A percentile compares a stretch with the other conserved stretches of the same genome.
phyloP scores from a whole-genome alignment of 2,329 filamentous ascomycete genomes.

The Fragosphaeria purpurea region DNA sequence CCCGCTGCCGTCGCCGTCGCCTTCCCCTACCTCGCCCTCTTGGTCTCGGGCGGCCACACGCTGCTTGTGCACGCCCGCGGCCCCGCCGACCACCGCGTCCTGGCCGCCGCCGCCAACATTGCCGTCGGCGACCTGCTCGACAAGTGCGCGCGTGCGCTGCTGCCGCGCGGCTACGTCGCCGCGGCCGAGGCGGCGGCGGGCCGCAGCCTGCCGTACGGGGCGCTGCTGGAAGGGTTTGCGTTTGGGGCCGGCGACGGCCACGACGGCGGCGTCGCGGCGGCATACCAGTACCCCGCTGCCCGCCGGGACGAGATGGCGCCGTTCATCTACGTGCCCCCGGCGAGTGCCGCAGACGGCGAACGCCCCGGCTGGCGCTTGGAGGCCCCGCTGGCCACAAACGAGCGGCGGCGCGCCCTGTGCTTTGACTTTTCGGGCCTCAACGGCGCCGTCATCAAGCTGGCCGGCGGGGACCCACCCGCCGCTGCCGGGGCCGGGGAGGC shows the following conservation, averaged over 20 bases:
- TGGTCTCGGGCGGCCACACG: conserved; percentile 89
- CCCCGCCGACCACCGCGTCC: conserved; percentile 58
- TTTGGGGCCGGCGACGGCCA: conserved; percentile 17
- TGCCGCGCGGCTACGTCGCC: conserved; percentile 52
- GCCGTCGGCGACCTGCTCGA: conserved; percentile 88
- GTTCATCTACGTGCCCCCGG: conserved; percentile 18
- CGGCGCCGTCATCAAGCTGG: conserved; percentile 32
- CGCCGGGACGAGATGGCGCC: conserved; percentile 48
- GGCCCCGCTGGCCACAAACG: conserved; percentile 47
- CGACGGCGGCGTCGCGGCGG: conserved; percentile 27
- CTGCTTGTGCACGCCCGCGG: conserved; percentile 67
- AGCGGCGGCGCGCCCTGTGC: conserved; percentile 40
- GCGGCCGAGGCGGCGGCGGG: conserved; percentile 25
- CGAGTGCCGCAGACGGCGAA: no score
- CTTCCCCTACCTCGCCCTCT: conserved; percentile 80
- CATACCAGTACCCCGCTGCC: conserved; percentile 47
- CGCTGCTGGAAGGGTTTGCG: conserved; percentile 67
- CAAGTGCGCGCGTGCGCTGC: conserved; percentile 68
- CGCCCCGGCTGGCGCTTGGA: conserved; percentile 50
- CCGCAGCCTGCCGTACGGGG: conserved; percentile 65
- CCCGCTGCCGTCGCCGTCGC: conserved; percentile 29
- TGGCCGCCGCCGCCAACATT: conserved; percentile 67
- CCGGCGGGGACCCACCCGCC: conserved; percentile 17
- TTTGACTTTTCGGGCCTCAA: conserved; percentile 70
- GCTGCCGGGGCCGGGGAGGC: background rate